Conservation (phyloP, 805 yeast species). For the Pichia deserticola region DNA sequence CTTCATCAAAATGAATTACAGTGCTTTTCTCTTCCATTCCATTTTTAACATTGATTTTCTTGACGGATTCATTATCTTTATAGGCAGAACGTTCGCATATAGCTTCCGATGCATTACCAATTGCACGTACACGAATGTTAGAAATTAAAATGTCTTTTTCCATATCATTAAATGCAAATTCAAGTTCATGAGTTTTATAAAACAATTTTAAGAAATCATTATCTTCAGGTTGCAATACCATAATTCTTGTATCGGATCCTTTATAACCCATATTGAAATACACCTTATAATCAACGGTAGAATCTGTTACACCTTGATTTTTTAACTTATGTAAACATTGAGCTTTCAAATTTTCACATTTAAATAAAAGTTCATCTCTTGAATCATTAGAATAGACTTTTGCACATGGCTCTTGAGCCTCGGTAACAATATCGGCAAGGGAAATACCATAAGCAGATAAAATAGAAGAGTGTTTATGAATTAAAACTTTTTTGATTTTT, state of each 20-base stretch:
- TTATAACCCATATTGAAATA: slow-evolving; percentile 72
- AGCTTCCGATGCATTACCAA: slow-evolving; percentile 69
- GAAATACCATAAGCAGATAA: slow-evolving; percentile 86
- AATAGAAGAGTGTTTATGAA: slow-evolving; percentile 77
- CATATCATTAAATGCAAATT: slow-evolving; percentile 46
- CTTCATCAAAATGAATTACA: slow-evolving; percentile 19
- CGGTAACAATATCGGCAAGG: slow-evolving; percentile 77
- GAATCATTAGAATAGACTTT: slow-evolving; percentile 30
- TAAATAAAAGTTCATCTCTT: slow-evolving; percentile 30
- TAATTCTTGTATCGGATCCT: slow-evolving; percentile 81
- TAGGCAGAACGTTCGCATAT: slow-evolving; percentile 47
- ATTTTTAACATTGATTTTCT: slow-evolving; percentile 76
- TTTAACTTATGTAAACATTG: slow-evolving; percentile 36
- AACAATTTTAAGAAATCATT: slow-evolving; percentile 38
- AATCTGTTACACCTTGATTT: slow-evolving; percentile 38
- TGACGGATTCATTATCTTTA: slow-evolving; percentile 79
- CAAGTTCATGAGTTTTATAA: slow-evolving; percentile 51
- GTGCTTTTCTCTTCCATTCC: slow-evolving; percentile 75
- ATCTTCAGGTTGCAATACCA: slow-evolving; percentile 28
- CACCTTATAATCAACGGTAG: background rate
- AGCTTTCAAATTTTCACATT: slow-evolving; percentile 37
- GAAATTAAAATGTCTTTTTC: slow-evolving; percentile 53
- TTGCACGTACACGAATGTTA: slow-evolving; percentile 67
- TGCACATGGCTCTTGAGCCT: slow-evolving; percentile 65
- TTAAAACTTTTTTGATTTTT: slow-evolving; percentile 60